Evolutionary conservation across 805 yeast species (phyloP).

Genomic region (Monosporozyma unispora): DNA sequence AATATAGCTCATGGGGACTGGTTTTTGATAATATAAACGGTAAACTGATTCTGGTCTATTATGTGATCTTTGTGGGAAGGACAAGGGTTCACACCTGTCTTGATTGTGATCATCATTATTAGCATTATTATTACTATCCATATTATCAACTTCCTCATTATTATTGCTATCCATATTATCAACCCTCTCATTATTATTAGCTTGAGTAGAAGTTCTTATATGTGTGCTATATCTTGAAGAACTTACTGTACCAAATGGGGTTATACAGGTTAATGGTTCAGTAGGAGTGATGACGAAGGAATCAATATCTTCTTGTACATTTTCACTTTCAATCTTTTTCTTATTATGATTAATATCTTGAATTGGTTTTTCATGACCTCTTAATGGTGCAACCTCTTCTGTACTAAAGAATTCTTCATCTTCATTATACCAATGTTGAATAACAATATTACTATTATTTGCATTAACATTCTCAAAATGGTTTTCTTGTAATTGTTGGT

Average conservation of each 20-base stretch:
- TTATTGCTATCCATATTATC: no score
- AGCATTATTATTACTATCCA: neutral
- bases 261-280: neutral
- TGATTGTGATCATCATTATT: neutral
- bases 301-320: neutral
- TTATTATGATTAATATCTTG: neutral
- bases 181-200: neutral
- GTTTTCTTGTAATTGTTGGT: conserved; percentile 10
- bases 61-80: neutral
- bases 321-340: neutral
- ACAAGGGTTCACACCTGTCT: neutral
- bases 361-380: no score
- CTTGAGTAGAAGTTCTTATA: neutral
- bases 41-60: neutral
- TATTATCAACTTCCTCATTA: no score
- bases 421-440: conserved; percentile 2
- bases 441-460: neutral
- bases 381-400: neutral
- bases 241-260: conserved; percentile 2
- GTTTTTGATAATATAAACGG: conserved; percentile 5
- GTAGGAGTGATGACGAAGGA: conserved; percentile 1
- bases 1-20: conserved; percentile 8
- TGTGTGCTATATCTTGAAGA: neutral
- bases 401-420: neutral
- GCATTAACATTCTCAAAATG: neutral